These are phyloP conservation scores for Ustilago xerochloae DNA, from an alignment of 1,284 basidiomycete genomes.

Conservation along the genomic window DNA sequence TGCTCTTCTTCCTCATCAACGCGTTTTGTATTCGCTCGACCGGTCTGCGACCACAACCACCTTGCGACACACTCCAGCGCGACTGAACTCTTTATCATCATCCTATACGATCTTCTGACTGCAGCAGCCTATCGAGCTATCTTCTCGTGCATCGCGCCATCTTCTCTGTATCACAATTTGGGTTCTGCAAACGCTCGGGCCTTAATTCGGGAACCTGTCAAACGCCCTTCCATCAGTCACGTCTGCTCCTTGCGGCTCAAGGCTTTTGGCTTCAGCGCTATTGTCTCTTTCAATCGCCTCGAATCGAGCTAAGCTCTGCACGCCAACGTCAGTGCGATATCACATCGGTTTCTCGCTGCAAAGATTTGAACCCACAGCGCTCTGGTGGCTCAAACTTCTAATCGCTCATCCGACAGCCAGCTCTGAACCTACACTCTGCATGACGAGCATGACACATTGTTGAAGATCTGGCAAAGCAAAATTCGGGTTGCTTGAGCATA, in stretches of 20 bases:
- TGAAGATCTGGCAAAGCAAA: too few relatives aligned
- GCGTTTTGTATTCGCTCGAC: not conserved
- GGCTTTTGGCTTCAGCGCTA: too few relatives aligned
- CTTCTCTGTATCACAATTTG: not conserved
- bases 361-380: too few relatives aligned
- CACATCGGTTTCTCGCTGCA: too few relatives aligned
- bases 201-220: slow-evolving; percentile 4
- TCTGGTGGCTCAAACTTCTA: too few relatives aligned
- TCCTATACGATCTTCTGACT: not conserved
- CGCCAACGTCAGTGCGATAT: not conserved
- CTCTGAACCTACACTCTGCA: too few relatives aligned
- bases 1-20: not conserved
- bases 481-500: too few relatives aligned
- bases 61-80: not conserved
- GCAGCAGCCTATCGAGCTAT: not conserved
- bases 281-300: too few relatives aligned
- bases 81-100: not conserved
- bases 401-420: too few relatives aligned
- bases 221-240: not conserved
- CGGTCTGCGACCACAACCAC: slow-evolving; percentile 2
- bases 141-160: not conserved
- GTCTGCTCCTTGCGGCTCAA: too few relatives aligned
- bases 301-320: not conserved
- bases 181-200: slow-evolving; percentile 9
- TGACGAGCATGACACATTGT: too few relatives aligned